These are phyloP conservation scores for Pinus tabuliformis DNA, from an alignment of 75 land plant genomes.

Conservation along the genomic window DNA sequence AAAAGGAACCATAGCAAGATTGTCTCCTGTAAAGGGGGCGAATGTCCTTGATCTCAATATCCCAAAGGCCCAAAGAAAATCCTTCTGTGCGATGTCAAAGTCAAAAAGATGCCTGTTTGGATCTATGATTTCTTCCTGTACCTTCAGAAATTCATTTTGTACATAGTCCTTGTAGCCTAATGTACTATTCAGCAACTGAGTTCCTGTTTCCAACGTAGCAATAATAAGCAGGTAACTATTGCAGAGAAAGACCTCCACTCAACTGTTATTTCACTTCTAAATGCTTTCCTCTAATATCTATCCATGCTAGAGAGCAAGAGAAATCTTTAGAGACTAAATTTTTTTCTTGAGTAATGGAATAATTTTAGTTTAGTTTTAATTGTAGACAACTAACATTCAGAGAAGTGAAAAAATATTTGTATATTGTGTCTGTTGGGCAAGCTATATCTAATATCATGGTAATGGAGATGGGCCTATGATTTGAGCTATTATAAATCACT, in stretches of 20 bases:
- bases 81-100: conserved; percentile 47
- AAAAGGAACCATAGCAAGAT: conserved; percentile 78
- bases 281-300: neutral
- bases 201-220: conserved; percentile 42
- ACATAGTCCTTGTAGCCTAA: conserved; percentile 74
- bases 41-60: conserved; percentile 90
- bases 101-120: conserved; percentile 73
- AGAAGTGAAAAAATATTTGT: neutral
- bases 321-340: neutral
- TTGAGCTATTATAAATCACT: neutral
- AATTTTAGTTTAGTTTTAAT: neutral
- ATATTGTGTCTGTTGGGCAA: neutral
- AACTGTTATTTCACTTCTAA: neutral
- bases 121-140: conserved; percentile 53
- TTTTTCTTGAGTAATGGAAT: neutral
- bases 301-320: neutral
- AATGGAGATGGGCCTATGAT: neutral
- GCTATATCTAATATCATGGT: neutral
- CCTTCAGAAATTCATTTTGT: conserved; percentile 61
- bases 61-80: conserved; percentile 94
- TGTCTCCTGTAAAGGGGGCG: conserved; percentile 74
- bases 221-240: neutral
- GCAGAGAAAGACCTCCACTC: conserved; percentile 4
- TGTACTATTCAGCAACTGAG: conserved; percentile 77
- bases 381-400: neutral